phyloP scores from a whole-genome alignment of 805 yeast genomes.

The Metschnikowia aberdeeniae region DNA sequence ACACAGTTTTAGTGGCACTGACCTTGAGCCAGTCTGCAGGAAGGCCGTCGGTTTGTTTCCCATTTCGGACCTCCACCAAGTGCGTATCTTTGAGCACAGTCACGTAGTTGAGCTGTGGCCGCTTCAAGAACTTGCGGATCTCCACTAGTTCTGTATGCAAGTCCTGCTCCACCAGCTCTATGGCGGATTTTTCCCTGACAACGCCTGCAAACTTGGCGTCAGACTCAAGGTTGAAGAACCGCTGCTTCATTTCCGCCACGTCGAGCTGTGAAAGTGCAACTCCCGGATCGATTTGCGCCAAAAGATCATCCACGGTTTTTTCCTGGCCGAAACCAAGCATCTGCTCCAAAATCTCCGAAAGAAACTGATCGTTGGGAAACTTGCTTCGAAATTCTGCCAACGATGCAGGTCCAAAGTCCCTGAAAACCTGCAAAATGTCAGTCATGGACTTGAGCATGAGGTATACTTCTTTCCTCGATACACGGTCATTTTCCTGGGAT shows the following conservation, averaged over 20 bases:
- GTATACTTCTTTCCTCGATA: slow-evolving; percentile 58
- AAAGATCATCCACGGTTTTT: slow-evolving; percentile 30
- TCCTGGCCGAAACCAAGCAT: slow-evolving; percentile 32
- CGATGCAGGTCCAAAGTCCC: slow-evolving; percentile 12
- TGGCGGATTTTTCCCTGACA: slow-evolving; percentile 29
- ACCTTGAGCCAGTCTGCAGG: slow-evolving; percentile 79
- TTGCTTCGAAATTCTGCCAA: slow-evolving; percentile 14
- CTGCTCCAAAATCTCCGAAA: slow-evolving; percentile 35
- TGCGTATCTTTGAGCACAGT: slow-evolving; percentile 64
- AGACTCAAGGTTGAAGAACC: slow-evolving; percentile 38
- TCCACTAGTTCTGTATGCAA: slow-evolving; percentile 50
- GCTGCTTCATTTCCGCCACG: slow-evolving; percentile 39
- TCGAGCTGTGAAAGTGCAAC: slow-evolving; percentile 49
- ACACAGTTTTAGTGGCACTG: slow-evolving; percentile 61
- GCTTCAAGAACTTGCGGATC: slow-evolving; percentile 43
- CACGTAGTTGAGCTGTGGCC: slow-evolving; percentile 55
- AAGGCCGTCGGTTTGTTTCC: slow-evolving; percentile 46
- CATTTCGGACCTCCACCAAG: slow-evolving; percentile 69
- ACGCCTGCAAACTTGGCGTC: slow-evolving; percentile 38
- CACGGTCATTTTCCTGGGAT: slow-evolving; percentile 27
- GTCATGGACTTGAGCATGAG: slow-evolving; percentile 45
- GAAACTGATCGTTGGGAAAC: slow-evolving; percentile 26
- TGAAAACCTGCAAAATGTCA: slow-evolving; percentile 26
- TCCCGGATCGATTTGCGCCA: slow-evolving; percentile 50
- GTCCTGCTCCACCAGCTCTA: slow-evolving; percentile 41